Percentiles rank a stretch among this genome's conserved stretches.
phyloP scores from a whole-genome alignment of 805 yeast species.

The Huiozyma naganishii region DNA sequence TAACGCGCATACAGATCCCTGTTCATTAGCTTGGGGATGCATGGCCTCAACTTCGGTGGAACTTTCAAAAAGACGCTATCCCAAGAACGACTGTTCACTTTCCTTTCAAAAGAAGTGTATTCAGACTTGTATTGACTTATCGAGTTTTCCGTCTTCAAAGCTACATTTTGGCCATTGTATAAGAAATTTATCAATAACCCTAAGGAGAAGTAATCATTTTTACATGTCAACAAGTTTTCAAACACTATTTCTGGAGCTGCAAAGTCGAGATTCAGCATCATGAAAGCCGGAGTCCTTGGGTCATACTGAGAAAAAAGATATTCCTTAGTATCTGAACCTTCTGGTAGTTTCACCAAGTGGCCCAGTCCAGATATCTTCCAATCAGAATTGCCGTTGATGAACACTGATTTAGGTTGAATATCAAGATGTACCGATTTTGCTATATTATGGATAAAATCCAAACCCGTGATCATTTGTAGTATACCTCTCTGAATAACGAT shows the following conservation, averaged over 20 bases:
- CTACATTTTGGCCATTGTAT: slow-evolving; percentile 40
- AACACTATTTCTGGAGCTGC: slow-evolving; percentile 77
- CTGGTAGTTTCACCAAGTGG: slow-evolving; percentile 34
- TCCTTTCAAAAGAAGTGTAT: slow-evolving; percentile 37
- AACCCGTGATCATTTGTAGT: slow-evolving; percentile 62
- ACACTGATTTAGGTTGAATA: slow-evolving; percentile 64
- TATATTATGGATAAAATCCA: slow-evolving; percentile 71
- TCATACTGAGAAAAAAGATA: slow-evolving; percentile 62
- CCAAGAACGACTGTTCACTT: slow-evolving; percentile 31
- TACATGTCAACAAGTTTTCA: slow-evolving; percentile 50
- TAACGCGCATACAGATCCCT: slow-evolving; percentile 47
- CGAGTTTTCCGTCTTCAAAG: slow-evolving; percentile 44
- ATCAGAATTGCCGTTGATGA: slow-evolving; percentile 75
- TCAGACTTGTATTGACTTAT: slow-evolving; percentile 52
- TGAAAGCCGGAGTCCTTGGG: slow-evolving; percentile 61
- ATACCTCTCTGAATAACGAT: slow-evolving; percentile 73
- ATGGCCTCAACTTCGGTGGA: slow-evolving; percentile 42
- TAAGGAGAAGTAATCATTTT: slow-evolving; percentile 75
- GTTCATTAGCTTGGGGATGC: slow-evolving; percentile 41
- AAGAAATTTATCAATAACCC: slow-evolving; percentile 68
- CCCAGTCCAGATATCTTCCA: slow-evolving; percentile 86
- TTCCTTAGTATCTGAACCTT: slow-evolving; percentile 44
- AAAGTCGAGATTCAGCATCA: slow-evolving; percentile 61
- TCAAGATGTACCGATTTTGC: slow-evolving; percentile 70
- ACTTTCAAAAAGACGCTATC: slow-evolving; percentile 41